Percentiles rank a stretch among this genome's conserved stretches.
Evolutionary conservation across 805 yeast species (phyloP).

Genomic region (Cephaloascus fragrans): DNA sequence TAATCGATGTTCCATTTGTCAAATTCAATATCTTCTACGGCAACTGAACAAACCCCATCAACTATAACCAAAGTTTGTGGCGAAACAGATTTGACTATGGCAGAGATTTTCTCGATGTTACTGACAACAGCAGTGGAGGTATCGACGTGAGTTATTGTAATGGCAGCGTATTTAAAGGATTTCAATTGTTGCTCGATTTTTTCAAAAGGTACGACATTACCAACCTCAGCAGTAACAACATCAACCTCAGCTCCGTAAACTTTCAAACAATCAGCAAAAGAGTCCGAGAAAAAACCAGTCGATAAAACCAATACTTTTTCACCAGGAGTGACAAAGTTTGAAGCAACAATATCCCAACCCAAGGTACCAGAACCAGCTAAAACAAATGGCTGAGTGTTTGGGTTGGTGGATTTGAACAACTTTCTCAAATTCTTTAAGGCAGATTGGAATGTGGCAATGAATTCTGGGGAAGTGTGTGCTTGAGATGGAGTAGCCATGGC

Average conservation of each 20-base stretch:
- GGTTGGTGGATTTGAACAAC: conserved; percentile 60
- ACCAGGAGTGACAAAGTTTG: conserved; percentile 57
- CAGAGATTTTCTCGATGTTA: conserved; percentile 55
- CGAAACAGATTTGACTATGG: conserved; percentile 47
- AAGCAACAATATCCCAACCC: conserved; percentile 87
- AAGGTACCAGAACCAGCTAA: conserved; percentile 88
- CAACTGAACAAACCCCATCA: conserved; percentile 94
- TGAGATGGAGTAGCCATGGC: conserved; percentile 80
- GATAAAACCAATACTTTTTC: conserved; percentile 75
- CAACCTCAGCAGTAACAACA: conserved; percentile 61
- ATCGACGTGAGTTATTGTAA: conserved; percentile 92
- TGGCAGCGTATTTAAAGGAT: conserved; percentile 44
- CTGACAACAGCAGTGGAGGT: conserved; percentile 91
- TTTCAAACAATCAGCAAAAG: conserved; percentile 65
- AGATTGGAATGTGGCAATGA: conserved; percentile 61
- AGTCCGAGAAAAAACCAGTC: conserved; percentile 85
- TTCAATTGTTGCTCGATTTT: conserved; percentile 47
- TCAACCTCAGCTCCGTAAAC: conserved; percentile 74
- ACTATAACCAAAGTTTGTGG: conserved; percentile 81
- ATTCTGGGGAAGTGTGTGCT: conserved; percentile 86
- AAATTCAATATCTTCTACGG: conserved; percentile 77
- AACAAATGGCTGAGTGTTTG: conserved; percentile 70
- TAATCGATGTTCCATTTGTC: conserved; percentile 87
- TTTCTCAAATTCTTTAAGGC: conserved; percentile 60
- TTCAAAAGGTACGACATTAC: conserved; percentile 53